Conservation (phyloP, 2,329 filamentous ascomycete species). For the Ophiostoma novo-ulmi region DNA sequence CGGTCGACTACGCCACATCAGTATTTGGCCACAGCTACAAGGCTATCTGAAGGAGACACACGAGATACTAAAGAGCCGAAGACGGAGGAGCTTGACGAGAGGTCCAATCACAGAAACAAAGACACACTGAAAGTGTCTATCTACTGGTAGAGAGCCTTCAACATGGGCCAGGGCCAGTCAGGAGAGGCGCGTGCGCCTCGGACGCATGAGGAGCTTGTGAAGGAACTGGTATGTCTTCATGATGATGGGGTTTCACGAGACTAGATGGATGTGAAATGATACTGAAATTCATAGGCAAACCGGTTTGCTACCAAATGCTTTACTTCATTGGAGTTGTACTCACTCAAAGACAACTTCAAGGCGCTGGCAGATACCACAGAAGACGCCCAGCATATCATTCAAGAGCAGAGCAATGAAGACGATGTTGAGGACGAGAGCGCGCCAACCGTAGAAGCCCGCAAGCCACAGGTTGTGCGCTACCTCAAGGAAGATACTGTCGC, state of each 20-base stretch:
- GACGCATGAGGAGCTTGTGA: conserved; percentile 49
- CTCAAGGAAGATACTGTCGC: conserved; percentile 66
- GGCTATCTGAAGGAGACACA: neutral
- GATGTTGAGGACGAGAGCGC: neutral
- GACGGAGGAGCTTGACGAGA: neutral
- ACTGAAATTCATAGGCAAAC: conserved; percentile 43
- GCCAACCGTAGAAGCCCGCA: neutral
- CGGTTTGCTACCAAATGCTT: conserved; percentile 67
- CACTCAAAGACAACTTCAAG: conserved; percentile 67
- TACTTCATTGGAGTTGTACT: conserved; percentile 66
- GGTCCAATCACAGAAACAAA: too few relatives aligned
- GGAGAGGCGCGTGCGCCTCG: conserved; percentile 41
- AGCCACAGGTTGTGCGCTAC: conserved; percentile 49
- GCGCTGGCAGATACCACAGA: conserved; percentile 53
- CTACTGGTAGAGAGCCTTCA: neutral
- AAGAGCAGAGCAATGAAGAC: neutral
- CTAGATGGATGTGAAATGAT: too few relatives aligned
- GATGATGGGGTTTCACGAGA: neutral
- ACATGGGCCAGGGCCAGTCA: conserved; percentile 51
- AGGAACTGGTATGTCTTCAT: conserved; percentile 43
- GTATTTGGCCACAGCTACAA: conserved; percentile 9
- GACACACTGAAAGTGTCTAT: neutral
- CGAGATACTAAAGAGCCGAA: neutral
- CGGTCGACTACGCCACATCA: neutral
- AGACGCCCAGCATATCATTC: conserved; percentile 5